Evolutionary conservation across 208 protist species (phyloP).

Genomic region (Acanthamoeba castellanii): DNA sequence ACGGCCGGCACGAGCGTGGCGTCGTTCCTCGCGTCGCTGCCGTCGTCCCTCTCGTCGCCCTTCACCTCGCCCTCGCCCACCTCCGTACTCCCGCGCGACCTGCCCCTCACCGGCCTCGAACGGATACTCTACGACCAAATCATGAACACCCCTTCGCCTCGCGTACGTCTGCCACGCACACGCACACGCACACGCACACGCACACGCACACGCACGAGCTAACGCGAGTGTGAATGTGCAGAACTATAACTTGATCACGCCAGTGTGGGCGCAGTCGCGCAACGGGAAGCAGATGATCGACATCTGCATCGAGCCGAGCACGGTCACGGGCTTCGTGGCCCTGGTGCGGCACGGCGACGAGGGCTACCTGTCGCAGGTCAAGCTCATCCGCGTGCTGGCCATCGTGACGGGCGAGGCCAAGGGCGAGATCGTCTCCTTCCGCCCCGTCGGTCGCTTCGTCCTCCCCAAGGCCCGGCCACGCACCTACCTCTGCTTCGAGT

Average conservation of each 20-base stretch:
- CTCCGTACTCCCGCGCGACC: background rate
- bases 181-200: no score
- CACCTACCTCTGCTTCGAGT: slow-evolving; percentile 66
- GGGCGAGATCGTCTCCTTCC: slow-evolving; percentile 58
- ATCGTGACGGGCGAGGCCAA: slow-evolving; percentile 63
- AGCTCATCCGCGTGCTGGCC: slow-evolving; percentile 67
- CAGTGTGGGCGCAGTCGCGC: slow-evolving; percentile 55
- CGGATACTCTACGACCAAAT: slow-evolving; percentile 30
- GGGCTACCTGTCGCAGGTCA: slow-evolving; percentile 55
- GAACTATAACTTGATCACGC: slow-evolving; percentile 51
- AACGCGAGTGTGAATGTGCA: background rate
- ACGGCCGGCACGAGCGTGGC: background rate
- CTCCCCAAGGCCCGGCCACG: slow-evolving; percentile 45
- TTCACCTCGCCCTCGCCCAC: background rate
- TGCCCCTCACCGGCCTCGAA: slow-evolving; percentile 24
- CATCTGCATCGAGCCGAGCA: slow-evolving; percentile 40
- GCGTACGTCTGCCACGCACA: background rate
- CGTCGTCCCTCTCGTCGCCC: background rate
- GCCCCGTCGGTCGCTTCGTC: slow-evolving; percentile 40
- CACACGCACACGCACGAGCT: no score
- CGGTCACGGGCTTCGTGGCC: slow-evolving; percentile 48
- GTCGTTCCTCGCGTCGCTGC: slow-evolving; percentile 6
- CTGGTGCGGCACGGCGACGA: slow-evolving; percentile 56
- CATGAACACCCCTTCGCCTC: slow-evolving; percentile 4
- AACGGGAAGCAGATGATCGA: slow-evolving; percentile 69